Conservation (phyloP, 345 rosid genomes). For the Reutealis trisperma region DNA sequence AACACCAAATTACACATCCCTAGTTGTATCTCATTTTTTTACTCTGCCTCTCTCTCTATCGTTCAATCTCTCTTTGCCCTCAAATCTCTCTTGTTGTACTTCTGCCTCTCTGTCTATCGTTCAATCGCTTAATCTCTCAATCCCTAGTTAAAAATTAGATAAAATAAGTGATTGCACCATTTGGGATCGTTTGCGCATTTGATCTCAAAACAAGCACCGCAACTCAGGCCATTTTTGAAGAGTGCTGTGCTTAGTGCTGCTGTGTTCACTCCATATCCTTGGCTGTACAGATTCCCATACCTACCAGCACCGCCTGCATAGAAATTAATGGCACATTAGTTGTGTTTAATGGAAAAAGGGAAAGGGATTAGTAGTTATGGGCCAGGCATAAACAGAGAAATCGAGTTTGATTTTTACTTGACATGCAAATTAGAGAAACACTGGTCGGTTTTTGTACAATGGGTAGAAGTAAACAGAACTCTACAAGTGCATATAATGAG, state of each 20-base stretch:
- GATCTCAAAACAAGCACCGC: constrained; percentile 92
- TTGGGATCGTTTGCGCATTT: constrained; percentile 71
- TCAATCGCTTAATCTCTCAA: too few species aligned
- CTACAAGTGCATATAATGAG: too few species aligned
- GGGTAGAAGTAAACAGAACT: too few species aligned
- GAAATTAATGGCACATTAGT: background rate
- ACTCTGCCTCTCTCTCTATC: too few species aligned
- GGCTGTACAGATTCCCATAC: constrained; percentile 91
- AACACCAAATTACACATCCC: too few species aligned
- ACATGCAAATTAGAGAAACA: background rate
- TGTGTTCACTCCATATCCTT: constrained; percentile 93
- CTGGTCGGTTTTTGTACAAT: too few species aligned
- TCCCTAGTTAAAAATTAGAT: too few species aligned
- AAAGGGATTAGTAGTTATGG: background rate
- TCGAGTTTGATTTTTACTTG: background rate
- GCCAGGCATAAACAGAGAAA: background rate
- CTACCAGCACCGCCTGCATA: constrained; percentile 92
- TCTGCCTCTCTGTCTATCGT: too few species aligned
- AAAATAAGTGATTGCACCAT: constrained; percentile 90
- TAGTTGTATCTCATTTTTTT: too few species aligned
- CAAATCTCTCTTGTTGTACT: too few species aligned
- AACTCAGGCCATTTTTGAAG: constrained; percentile 86
- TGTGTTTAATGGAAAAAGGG: too few species aligned
- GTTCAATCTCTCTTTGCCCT: too few species aligned
- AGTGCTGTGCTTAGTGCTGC: constrained; percentile 94